A percentile compares a stretch with the other conserved stretches of the same genome.
Conservation (phyloP, 805 yeast species). For the Zygotorulaspora florentina region DNA sequence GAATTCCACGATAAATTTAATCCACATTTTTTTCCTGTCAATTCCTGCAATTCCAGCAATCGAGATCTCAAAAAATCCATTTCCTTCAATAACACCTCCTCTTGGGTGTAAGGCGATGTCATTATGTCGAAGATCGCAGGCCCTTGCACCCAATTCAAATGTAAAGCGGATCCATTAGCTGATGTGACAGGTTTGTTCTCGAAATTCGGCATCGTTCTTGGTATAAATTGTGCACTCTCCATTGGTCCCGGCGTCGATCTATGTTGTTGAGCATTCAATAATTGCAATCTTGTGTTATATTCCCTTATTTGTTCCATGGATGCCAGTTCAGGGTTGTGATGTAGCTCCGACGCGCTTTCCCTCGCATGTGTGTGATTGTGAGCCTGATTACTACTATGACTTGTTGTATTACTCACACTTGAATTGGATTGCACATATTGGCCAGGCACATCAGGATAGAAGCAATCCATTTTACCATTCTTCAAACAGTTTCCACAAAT, state of each 20-base stretch:
- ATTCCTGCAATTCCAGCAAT: slow-evolving; percentile 28
- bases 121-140: slow-evolving; percentile 31
- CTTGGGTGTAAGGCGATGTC: slow-evolving; percentile 23
- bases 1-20: slow-evolving; percentile 15
- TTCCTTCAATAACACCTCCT: slow-evolving; percentile 27
- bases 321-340: slow-evolving; percentile 24
- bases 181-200: slow-evolving; percentile 25
- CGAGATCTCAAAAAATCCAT: slow-evolving; percentile 28
- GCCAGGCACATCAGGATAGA: slow-evolving; percentile 32
- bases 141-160: slow-evolving; percentile 31
- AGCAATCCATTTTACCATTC: slow-evolving; percentile 26
- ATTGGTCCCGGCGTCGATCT: slow-evolving; percentile 18
- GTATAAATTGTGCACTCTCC: slow-evolving; percentile 25
- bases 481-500: slow-evolving; percentile 39
- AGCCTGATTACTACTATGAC: slow-evolving; percentile 1
- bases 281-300: slow-evolving; percentile 28
- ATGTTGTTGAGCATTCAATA: slow-evolving; percentile 22
- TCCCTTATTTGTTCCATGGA: slow-evolving; percentile 31
- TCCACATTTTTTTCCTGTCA: slow-evolving; percentile 27
- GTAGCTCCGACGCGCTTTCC: slow-evolving; percentile 8
- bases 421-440: slow-evolving; percentile 24
- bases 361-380: slow-evolving; percentile 5
- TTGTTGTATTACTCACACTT: slow-evolving; percentile 6
- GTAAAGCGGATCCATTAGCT: slow-evolving; percentile 16
- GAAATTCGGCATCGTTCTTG: slow-evolving; percentile 22